Evolutionary conservation across 176 grass and related monocot genomes (phyloP), one percentile per base, ranked within the genome.

Genomic region (Zea luxurians): DNA sequence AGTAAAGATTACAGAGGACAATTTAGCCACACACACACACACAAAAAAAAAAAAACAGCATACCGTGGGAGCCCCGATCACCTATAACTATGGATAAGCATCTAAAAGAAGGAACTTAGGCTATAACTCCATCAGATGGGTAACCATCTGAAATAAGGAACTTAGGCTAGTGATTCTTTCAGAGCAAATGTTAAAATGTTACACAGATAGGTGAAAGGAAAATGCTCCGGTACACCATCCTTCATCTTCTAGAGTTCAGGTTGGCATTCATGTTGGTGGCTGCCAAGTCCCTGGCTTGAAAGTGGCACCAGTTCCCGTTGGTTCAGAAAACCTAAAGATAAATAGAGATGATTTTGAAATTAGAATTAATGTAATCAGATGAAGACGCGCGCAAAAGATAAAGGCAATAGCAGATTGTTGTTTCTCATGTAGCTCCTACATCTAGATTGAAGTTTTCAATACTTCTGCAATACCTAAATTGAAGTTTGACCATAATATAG

Each of bases 241-340:
- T 46, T 40, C 45, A 12, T 62, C 69, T n/a, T 76, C 46, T 70
- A n/a, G 0, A 74, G 65, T 50, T 72, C 27, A 75, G 53, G 37
- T 72, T 48, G 41, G 2, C 3, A 34, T 80, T 93, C 85, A 93
- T 57, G 85, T 66, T 4, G 91, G 91, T 60, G 91, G 91, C n/a
- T 88, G 85, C 91, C 91, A 93, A 48, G 85, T 88, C 40, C 91
- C 91, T 52, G 83, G 91, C 66, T 90, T 83, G 58, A 81, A 93
- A 6, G 36, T 70, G 46, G 75, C 42, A 48, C 85, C 91, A 11
- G 83, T 83, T 34, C 91, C 91, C 17, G 88, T 78, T 64, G 91
- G 88, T 17, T 93, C 88, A 0, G 88, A 71, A 52, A 72, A 66
- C 80, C 91, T 93, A 83, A 86, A 81, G 61, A 16, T 58, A 59